These are phyloP conservation scores for Erodium moschatum DNA, from an alignment of 441 rosid genomes.

Conservation along the genomic window DNA sequence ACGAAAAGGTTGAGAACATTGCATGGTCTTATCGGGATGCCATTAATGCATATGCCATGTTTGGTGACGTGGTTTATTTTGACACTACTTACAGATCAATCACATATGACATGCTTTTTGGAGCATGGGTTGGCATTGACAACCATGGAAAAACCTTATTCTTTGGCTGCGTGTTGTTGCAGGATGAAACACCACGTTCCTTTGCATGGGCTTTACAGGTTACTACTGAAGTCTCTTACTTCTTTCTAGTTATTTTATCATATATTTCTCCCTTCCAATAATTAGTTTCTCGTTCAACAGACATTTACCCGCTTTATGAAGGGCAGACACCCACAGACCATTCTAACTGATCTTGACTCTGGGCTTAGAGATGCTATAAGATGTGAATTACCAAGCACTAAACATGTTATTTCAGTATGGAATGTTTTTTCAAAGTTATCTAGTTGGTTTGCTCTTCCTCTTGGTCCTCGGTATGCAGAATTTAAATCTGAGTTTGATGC, in stretches of 20 bases:
- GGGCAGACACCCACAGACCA: slow-evolving; percentile 69
- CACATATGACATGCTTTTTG: slow-evolving; percentile 71
- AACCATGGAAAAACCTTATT: slow-evolving; percentile 56
- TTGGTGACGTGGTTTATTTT: slow-evolving; percentile 73
- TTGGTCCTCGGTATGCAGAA: slow-evolving; percentile 64
- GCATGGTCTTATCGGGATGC: slow-evolving; percentile 76
- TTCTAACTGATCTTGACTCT: slow-evolving; percentile 69
- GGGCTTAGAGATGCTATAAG: slow-evolving; percentile 64
- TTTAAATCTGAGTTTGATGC: slow-evolving; percentile 66
- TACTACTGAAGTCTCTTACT: slow-evolving; percentile 30
- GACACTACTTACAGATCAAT: slow-evolving; percentile 68
- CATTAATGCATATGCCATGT: slow-evolving; percentile 42
- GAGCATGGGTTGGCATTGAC: slow-evolving; percentile 71
- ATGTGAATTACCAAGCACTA: slow-evolving; percentile 60
- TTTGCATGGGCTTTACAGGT: slow-evolving; percentile 94
- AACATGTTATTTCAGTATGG: slow-evolving; percentile 56
- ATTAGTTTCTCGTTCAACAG: slow-evolving; percentile 48
- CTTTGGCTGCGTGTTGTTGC: slow-evolving; percentile 74
- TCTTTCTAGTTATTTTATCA: slow-evolving; percentile 25
- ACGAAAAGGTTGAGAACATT: slow-evolving; percentile 61
- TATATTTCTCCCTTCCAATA: slow-evolving; percentile 19
- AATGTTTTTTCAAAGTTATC: slow-evolving; percentile 54
- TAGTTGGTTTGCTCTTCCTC: slow-evolving; percentile 68
- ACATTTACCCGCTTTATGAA: slow-evolving; percentile 66
- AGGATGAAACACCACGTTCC: slow-evolving; percentile 58